phyloP scores from a whole-genome alignment of 768 basidiomycete genomes.

The Boletellus ananas region DNA sequence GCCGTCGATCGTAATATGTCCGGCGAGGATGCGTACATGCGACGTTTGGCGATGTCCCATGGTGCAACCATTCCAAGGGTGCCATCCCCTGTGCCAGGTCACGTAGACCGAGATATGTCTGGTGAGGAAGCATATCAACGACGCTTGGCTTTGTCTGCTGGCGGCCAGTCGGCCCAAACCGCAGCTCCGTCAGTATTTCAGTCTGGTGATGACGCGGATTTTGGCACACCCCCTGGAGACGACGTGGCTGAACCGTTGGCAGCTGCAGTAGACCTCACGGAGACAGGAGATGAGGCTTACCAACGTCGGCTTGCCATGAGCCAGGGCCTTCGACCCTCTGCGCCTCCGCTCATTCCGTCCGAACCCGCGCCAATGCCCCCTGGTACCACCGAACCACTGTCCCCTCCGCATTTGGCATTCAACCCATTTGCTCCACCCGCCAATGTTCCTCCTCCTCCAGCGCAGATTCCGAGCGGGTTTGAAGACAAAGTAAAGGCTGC shows the following conservation, averaged over 20 bases:
- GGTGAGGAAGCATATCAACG: conserved; percentile 82
- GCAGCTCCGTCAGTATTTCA: conserved; percentile 25
- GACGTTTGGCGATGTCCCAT: conserved; percentile 68
- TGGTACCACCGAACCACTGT: conserved; percentile 26
- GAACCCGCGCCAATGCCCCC: conserved; percentile 22
- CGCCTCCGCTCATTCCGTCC: conserved; percentile 27
- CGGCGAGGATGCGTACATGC: conserved; percentile 79
- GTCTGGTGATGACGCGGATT: conserved; percentile 14
- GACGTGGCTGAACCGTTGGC: conserved; percentile 2
- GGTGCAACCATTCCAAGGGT: conserved; percentile 20
- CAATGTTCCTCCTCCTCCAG: conserved; percentile 58
- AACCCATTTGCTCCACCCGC: conserved; percentile 67
- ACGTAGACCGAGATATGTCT: conserved; percentile 46
- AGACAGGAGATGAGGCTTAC: conserved; percentile 69
- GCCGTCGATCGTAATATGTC: conserved; percentile 48
- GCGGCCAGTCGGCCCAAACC: conserved; percentile 16
- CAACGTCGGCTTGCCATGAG: conserved; percentile 60
- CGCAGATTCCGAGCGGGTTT: conserved; percentile 40
- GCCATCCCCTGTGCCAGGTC: conserved; percentile 32
- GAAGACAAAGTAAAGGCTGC: conserved; percentile 74
- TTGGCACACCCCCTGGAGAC: conserved; percentile 8
- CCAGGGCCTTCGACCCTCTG: conserved; percentile 31
- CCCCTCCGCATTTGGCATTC: conserved; percentile 57
- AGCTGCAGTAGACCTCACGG: conserved; percentile 18
- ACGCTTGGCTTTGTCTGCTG: conserved; percentile 64